These are phyloP conservation scores for Cryptococcus maquisensis DNA, from an alignment of 1,284 basidiomycete species.

Conservation along the genomic window DNA sequence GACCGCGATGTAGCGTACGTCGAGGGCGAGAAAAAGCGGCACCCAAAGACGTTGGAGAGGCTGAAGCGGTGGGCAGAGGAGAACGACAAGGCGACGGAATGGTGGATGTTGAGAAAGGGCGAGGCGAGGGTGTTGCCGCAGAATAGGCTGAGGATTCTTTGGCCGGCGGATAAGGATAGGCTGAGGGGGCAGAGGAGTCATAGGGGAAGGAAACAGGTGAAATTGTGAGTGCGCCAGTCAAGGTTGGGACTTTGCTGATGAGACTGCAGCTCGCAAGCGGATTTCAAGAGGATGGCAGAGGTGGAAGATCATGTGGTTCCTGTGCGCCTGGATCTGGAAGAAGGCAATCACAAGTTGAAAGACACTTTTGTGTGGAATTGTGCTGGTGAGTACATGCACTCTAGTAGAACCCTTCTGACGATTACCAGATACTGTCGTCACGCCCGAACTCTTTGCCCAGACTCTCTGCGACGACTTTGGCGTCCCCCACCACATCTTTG, in stretches of 20 bases:
- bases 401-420: not conserved
- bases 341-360: constrained; percentile 80
- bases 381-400: constrained; percentile 58
- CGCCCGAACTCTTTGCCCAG: constrained; percentile 84
- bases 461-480: constrained; percentile 87
- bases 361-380: constrained; percentile 98
- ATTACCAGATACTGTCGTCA: constrained; percentile 72
- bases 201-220: constrained; percentile 56
- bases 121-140: constrained; percentile 23
- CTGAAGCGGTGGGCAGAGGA: constrained; percentile 46
- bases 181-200: constrained; percentile 51
- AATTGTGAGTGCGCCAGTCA: constrained; percentile 56
- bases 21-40: constrained; percentile 36
- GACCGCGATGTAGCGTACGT: constrained; percentile 54
- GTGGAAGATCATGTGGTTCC: constrained; percentile 65
- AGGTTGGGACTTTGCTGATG: not conserved
- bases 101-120: constrained; percentile 40
- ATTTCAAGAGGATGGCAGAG: constrained; percentile 46
- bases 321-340: constrained; percentile 90
- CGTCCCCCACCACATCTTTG: constrained; percentile 64
- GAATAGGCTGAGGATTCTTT: constrained; percentile 63
- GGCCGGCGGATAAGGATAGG: constrained; percentile 53
- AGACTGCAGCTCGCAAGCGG: constrained; percentile 26
- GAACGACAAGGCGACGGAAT: constrained; percentile 51
- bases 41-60: constrained; percentile 33